A percentile compares a stretch with the other conserved stretches of the same genome.
Conservation (phyloP, 176 grass and related monocot genomes). For the Carex cristatella region DNA sequence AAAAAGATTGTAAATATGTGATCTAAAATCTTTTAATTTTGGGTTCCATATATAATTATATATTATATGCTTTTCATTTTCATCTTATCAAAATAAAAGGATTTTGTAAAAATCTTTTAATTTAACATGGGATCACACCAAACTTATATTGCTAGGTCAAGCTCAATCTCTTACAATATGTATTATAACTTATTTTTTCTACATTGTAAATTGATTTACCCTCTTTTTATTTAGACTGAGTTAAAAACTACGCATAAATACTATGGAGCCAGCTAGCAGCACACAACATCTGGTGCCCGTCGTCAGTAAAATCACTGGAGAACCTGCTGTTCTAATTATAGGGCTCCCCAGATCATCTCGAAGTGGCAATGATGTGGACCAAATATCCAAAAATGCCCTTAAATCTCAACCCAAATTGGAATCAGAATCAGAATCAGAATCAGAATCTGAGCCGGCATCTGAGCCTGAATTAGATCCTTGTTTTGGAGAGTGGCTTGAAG, state of each 20-base stretch:
- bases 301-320: constrained; percentile 56
- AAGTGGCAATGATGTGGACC: background rate
- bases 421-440: constrained; percentile 10
- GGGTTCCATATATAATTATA: background rate
- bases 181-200: background rate
- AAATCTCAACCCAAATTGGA: constrained; percentile 28
- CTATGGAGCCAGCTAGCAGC: constrained; percentile 37
- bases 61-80: background rate
- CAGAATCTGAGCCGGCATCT: constrained; percentile 13
- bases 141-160: background rate
- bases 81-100: background rate
- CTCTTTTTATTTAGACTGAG: constrained; percentile 16
- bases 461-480: constrained; percentile 46
- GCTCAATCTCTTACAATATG: background rate
- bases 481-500: constrained; percentile 82
- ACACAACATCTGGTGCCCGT: constrained; percentile 27
- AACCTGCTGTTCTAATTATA: constrained; percentile 77
- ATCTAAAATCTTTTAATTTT: background rate
- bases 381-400: background rate
- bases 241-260: constrained; percentile 14
- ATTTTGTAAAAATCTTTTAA: background rate
- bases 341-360: constrained; percentile 42
- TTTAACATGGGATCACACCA: background rate
- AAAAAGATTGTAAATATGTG: background rate
- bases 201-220: constrained; percentile 11